Percentiles rank a stretch among this genome's conserved stretches.
Conservation (phyloP, 768 basidiomycete species). For the Psilocybe sp. region DNA sequence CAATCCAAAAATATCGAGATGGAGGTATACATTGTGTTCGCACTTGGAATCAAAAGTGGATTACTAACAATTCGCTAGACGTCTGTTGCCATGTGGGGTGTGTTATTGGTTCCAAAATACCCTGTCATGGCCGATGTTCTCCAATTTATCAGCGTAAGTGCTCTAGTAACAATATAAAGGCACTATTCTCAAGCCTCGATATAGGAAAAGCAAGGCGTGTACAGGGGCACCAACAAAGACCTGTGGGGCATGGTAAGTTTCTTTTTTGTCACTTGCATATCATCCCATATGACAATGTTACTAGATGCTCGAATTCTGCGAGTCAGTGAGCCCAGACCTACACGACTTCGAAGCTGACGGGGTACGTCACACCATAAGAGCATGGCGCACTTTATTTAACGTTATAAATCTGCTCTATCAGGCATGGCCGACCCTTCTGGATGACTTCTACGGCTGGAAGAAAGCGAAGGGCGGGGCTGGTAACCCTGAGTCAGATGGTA, state of each 20-base stretch:
- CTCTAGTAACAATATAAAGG: background rate
- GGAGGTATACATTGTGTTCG: slow-evolving; percentile 47
- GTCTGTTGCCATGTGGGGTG: slow-evolving; percentile 73
- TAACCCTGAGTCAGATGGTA: slow-evolving; percentile 5
- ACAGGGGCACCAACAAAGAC: slow-evolving; percentile 82
- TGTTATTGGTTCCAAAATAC: slow-evolving; percentile 65
- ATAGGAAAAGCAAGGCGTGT: slow-evolving; percentile 47
- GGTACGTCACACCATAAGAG: slow-evolving; percentile 37
- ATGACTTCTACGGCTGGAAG: slow-evolving; percentile 77
- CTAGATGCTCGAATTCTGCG: slow-evolving; percentile 77
- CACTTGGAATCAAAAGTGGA: too few relatives aligned
- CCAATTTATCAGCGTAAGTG: slow-evolving; percentile 60
- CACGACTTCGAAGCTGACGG: slow-evolving; percentile 74
- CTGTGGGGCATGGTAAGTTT: slow-evolving; percentile 76
- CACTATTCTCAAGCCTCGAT: background rate
- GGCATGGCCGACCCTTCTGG: slow-evolving; percentile 84
- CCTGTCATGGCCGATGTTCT: slow-evolving; percentile 64
- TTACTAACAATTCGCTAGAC: slow-evolving; percentile 38
- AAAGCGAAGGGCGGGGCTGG: slow-evolving; percentile 21
- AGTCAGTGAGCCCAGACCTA: slow-evolving; percentile 55
- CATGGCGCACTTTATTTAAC: background rate
- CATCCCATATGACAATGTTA: slow-evolving; percentile 3
- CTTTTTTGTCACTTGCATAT: background rate
- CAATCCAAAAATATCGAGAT: slow-evolving; percentile 77
- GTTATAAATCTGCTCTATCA: slow-evolving; percentile 20